Conservation (phyloP, 2,329 filamentous ascomycete species). For the Verticillium isaacii region DNA sequence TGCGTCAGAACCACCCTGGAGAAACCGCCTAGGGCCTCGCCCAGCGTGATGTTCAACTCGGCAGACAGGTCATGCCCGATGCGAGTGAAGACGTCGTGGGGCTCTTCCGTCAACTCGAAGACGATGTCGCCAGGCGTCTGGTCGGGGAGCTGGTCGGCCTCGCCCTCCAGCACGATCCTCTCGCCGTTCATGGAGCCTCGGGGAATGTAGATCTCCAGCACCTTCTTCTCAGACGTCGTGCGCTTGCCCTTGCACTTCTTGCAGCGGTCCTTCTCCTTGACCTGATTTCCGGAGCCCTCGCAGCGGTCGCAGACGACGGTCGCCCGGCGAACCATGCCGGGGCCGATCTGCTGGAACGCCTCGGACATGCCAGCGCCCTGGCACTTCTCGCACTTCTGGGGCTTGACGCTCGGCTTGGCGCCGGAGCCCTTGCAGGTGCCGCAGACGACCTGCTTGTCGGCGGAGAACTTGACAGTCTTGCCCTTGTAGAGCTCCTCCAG, state of each 20-base stretch:
- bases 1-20: slow-evolving; percentile 86
- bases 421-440: slow-evolving; percentile 81
- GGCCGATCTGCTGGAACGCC: slow-evolving; percentile 76
- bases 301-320: slow-evolving; percentile 78
- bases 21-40: slow-evolving; percentile 84
- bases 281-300: slow-evolving; percentile 77
- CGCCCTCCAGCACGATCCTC: slow-evolving; percentile 82
- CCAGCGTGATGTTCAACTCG: slow-evolving; percentile 73
- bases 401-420: slow-evolving; percentile 87
- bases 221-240: slow-evolving; percentile 83
- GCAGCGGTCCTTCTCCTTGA: slow-evolving; percentile 95
- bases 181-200: slow-evolving; percentile 83
- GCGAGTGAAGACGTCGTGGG: slow-evolving; percentile 77
- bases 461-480: slow-evolving; percentile 95
- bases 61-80: slow-evolving; percentile 81
- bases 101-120: slow-evolving; percentile 78
- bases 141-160: slow-evolving; percentile 88
- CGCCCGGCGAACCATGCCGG: slow-evolving; percentile 79
- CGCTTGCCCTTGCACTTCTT: slow-evolving; percentile 97
- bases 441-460: slow-evolving; percentile 91
- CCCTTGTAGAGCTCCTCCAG: slow-evolving; percentile 97
- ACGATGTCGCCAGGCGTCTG: slow-evolving; percentile 90
- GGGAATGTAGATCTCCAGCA: slow-evolving; percentile 93
- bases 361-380: slow-evolving; percentile 74
- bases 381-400: slow-evolving; percentile 78